Conservation (phyloP, 306 rosid species). For the Quercus ilex region DNA sequence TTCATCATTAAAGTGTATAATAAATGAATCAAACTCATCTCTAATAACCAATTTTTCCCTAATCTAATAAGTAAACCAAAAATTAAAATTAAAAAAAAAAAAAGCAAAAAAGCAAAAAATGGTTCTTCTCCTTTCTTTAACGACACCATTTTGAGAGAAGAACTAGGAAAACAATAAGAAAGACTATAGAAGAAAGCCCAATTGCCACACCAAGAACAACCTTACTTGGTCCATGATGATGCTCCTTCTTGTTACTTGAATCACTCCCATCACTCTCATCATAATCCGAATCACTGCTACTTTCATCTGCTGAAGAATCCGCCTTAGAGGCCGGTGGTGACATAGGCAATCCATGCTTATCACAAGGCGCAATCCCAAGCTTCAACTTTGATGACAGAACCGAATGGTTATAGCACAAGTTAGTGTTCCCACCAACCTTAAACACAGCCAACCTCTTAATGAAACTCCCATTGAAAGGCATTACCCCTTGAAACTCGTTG, state of each 20-base stretch:
- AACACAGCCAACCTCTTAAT: conserved; percentile 49
- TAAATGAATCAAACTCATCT: conserved; percentile 28
- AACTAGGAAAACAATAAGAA: conserved; percentile 69
- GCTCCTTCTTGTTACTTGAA: conserved; percentile 29
- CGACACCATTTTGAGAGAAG: conserved; percentile 71
- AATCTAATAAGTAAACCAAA: conserved; percentile 27
- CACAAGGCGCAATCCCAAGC: conserved; percentile 90
- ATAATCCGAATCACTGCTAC: conserved; percentile 51
- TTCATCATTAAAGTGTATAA: conserved; percentile 26
- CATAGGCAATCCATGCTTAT: conserved; percentile 76
- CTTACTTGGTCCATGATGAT: conserved; percentile 74
- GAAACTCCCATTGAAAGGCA: conserved; percentile 71
- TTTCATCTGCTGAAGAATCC: conserved; percentile 49
- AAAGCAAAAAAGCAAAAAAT: background rate
- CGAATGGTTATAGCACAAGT: conserved; percentile 76
- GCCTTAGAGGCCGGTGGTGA: conserved; percentile 72
- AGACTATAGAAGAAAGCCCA: conserved; percentile 78
- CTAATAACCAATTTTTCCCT: conserved; percentile 29
- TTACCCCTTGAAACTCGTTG: conserved; percentile 65
- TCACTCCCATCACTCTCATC: conserved; percentile 40
- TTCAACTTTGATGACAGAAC: conserved; percentile 70
- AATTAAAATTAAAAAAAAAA: background rate
- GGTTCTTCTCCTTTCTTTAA: conserved; percentile 19
- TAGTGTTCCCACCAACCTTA: conserved; percentile 62
- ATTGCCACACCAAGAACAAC: conserved; percentile 88